These are phyloP conservation scores for Diaporthe sp. DNA, from an alignment of 2,329 filamentous ascomycete genomes.

Conservation along the genomic window DNA sequence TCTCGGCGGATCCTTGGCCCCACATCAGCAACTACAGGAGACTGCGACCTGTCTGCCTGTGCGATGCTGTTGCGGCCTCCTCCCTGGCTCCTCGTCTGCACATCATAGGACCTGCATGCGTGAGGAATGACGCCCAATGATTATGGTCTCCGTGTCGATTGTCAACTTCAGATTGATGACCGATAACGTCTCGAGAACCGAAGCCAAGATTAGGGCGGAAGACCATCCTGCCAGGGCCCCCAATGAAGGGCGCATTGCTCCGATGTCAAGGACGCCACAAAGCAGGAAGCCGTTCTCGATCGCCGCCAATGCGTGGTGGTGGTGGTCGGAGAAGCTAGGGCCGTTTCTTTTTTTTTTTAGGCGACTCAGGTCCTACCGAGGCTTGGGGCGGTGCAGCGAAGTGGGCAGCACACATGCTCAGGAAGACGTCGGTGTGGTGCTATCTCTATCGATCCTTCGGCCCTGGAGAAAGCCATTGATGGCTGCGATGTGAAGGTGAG, in stretches of 20 bases:
- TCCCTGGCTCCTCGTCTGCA: neutral
- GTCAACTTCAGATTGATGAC: conserved; percentile 8
- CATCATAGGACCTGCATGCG: neutral
- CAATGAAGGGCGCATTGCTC: conserved; percentile 36
- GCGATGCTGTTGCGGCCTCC: neutral
- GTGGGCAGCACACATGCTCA: conserved; percentile 11
- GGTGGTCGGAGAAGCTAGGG: conserved; percentile 25
- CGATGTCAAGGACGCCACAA: conserved; percentile 44
- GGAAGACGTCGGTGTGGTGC: conserved; percentile 1
- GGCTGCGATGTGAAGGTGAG: conserved; percentile 12
- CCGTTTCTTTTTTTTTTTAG: conserved; percentile 21
- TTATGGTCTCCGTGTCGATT: neutral
- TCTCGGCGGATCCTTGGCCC: conserved; percentile 7
- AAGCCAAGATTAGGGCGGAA: neutral
- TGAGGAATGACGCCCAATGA: neutral
- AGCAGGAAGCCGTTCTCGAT: conserved; percentile 39
- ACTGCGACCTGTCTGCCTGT: neutral
- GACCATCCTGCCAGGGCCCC: neutral
- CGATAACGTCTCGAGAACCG: conserved; percentile 23
- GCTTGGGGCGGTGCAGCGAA: conserved; percentile 26
- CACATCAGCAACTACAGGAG: neutral
- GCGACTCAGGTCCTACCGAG: conserved; percentile 25
- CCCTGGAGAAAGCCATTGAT: neutral
- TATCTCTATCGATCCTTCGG: conserved; percentile 25
- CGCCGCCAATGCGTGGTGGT: neutral